Conservation (phyloP, 2,329 filamentous ascomycete species). For the Ophiostoma sp. region DNA sequence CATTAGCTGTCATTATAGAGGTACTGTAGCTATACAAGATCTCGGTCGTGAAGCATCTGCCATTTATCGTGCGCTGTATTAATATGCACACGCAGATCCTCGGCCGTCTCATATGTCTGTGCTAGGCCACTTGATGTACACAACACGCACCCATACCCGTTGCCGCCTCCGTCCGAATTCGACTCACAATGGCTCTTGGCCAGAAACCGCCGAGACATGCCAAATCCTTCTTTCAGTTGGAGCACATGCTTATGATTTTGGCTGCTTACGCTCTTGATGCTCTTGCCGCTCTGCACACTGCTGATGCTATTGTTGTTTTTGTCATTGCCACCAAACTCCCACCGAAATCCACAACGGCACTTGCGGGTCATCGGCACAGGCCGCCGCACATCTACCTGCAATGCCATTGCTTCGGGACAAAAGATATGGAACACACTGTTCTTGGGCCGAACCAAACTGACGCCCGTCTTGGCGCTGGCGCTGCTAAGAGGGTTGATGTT, state of each 20-base stretch:
- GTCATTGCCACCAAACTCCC: conserved; percentile 26
- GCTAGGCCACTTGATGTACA: conserved; percentile 38
- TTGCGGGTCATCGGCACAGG: conserved; percentile 30
- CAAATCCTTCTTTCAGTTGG: conserved; percentile 38
- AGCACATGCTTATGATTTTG: conserved; percentile 14
- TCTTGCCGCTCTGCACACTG: background rate
- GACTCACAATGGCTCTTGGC: conserved; percentile 39
- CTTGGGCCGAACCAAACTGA: background rate
- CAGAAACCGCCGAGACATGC: conserved; percentile 37
- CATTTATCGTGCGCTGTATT: conserved; percentile 39
- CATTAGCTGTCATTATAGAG: background rate
- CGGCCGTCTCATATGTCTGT: conserved; percentile 34
- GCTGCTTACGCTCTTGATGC: background rate
- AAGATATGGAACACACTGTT: conserved; percentile 36
- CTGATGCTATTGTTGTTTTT: background rate
- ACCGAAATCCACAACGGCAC: conserved; percentile 38
- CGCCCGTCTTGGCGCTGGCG: background rate
- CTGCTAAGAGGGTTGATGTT: background rate
- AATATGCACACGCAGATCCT: conserved; percentile 36
- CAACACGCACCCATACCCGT: conserved; percentile 38
- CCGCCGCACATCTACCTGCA: conserved; percentile 36
- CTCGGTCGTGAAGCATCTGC: conserved; percentile 41
- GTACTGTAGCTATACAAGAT: conserved; percentile 29
- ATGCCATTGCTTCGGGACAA: conserved; percentile 38
- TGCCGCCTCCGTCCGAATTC: conserved; percentile 26